These are phyloP conservation scores for Colletotrichum graminicola DNA, from an alignment of 2,329 filamentous ascomycete species.

Conservation along the genomic window DNA sequence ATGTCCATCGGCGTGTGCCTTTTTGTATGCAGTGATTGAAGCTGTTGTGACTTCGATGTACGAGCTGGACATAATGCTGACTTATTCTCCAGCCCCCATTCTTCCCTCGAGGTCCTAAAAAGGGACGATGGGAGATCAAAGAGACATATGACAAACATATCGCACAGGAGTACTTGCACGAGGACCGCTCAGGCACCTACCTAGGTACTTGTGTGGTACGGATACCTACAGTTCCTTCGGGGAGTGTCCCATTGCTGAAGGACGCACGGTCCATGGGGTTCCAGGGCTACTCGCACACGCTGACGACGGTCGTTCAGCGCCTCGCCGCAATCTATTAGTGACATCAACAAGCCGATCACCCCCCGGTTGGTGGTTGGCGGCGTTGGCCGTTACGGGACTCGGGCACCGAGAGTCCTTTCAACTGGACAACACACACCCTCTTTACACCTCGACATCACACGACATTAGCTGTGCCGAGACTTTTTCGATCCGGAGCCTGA, in stretches of 20 bases:
- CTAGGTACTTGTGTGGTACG: not conserved
- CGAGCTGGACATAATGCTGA: not conserved
- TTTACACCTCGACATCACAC: conserved; percentile 28
- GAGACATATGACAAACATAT: not conserved
- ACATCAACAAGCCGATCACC: conserved; percentile 35
- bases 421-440: conserved; percentile 5
- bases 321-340: conserved; percentile 32
- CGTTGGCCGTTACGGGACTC: conserved; percentile 28
- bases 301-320: conserved; percentile 10
- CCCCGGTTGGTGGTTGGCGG: conserved; percentile 10
- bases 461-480: conserved; percentile 22
- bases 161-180: not conserved
- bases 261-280: conserved; percentile 19
- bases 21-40: not conserved
- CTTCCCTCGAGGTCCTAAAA: not conserved
- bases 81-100: not conserved
- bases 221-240: not conserved
- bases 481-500: conserved; percentile 5
- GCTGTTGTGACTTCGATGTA: not conserved
- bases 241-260: conserved; percentile 1
- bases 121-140: not conserved
- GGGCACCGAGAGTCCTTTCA: conserved; percentile 19
- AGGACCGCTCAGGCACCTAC: not conserved
- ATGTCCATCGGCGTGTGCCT: not conserved
- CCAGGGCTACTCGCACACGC: conserved; percentile 1